These are phyloP conservation scores for Flaveria sonorensis DNA, from an alignment of 129 eudicot genomes.

Conservation along the genomic window DNA sequence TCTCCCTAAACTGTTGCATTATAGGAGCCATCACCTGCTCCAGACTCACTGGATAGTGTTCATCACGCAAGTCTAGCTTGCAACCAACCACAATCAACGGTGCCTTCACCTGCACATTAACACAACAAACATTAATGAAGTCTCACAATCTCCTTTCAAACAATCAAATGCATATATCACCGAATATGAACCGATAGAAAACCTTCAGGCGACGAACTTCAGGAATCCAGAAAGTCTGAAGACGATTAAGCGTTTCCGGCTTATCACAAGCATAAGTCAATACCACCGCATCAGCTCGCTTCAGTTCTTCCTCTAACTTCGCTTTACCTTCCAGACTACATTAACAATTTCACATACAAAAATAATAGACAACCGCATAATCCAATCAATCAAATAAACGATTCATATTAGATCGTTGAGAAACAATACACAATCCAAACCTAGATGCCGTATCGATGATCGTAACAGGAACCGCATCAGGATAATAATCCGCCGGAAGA, in stretches of 20 bases:
- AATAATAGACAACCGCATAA: slow-evolving; percentile 17
- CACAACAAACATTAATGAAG: slow-evolving; percentile 8
- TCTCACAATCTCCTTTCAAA: slow-evolving; percentile 13
- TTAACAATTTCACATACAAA: slow-evolving; percentile 4
- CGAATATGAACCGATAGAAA: background rate
- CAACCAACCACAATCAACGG: slow-evolving; percentile 95
- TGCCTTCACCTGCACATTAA: slow-evolving; percentile 60
- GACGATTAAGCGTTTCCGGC: slow-evolving; percentile 66
- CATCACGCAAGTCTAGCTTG: slow-evolving; percentile 81
- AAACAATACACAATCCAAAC: slow-evolving; percentile 28
- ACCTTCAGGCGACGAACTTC: slow-evolving; percentile 96
- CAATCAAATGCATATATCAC: slow-evolving; percentile 6
- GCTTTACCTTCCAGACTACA: slow-evolving; percentile 86
- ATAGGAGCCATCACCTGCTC: slow-evolving; percentile 90
- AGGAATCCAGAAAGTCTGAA: slow-evolving; percentile 83
- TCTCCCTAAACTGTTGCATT: slow-evolving; percentile 95
- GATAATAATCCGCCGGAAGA: slow-evolving; percentile 84
- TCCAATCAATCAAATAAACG: background rate
- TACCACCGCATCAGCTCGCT: slow-evolving; percentile 88
- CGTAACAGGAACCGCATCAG: slow-evolving; percentile 78
- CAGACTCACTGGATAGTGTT: slow-evolving; percentile 61
- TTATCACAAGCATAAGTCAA: slow-evolving; percentile 92
- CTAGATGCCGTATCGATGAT: slow-evolving; percentile 90
- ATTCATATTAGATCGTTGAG: too few relatives aligned
- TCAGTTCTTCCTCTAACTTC: slow-evolving; percentile 83